Conservation (phyloP, 2,329 filamentous ascomycete genomes). For the Fusarium ramigenum region DNA sequence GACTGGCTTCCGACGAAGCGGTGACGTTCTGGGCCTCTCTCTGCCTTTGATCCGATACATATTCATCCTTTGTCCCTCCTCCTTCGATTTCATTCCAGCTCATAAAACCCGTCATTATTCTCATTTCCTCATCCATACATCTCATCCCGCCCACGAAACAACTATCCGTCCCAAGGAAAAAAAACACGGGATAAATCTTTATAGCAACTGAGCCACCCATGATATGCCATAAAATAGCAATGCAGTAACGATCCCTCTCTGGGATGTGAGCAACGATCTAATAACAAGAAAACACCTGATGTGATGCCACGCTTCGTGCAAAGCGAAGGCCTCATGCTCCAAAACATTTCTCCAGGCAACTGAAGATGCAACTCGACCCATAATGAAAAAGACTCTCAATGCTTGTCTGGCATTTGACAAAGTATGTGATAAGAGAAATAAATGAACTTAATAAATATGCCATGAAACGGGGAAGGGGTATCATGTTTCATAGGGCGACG, state of each 20-base stretch:
- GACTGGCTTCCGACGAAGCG: slow-evolving; percentile 4
- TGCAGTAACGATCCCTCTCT: slow-evolving; percentile 20
- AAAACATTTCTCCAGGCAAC: slow-evolving; percentile 31
- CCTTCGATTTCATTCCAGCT: slow-evolving; percentile 16
- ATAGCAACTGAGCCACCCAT: slow-evolving; percentile 34
- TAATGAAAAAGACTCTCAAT: slow-evolving; percentile 17
- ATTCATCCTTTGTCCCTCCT: slow-evolving; percentile 11
- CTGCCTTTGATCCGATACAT: slow-evolving; percentile 4
- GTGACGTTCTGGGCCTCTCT: not conserved
- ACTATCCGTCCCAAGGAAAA: slow-evolving; percentile 12
- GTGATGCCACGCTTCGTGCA: slow-evolving; percentile 11
- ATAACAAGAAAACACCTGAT: slow-evolving; percentile 33
- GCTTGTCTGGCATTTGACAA: slow-evolving; percentile 30
- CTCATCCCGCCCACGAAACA: slow-evolving; percentile 5
- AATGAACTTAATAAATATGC: slow-evolving; percentile 23
- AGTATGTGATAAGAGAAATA: slow-evolving; percentile 29
- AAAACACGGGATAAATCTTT: slow-evolving; percentile 6
- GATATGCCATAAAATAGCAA: slow-evolving; percentile 23
- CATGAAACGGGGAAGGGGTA: slow-evolving; percentile 34
- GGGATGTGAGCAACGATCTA: slow-evolving; percentile 37
- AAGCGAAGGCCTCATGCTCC: slow-evolving; percentile 18
- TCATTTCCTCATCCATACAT: slow-evolving; percentile 31
- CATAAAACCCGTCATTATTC: slow-evolving; percentile 30
- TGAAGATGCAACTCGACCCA: slow-evolving; percentile 28
- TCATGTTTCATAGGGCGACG: slow-evolving; percentile 41